Conservation (phyloP, 2,329 filamentous ascomycete species). For the Xylariaceae sp. region DNA sequence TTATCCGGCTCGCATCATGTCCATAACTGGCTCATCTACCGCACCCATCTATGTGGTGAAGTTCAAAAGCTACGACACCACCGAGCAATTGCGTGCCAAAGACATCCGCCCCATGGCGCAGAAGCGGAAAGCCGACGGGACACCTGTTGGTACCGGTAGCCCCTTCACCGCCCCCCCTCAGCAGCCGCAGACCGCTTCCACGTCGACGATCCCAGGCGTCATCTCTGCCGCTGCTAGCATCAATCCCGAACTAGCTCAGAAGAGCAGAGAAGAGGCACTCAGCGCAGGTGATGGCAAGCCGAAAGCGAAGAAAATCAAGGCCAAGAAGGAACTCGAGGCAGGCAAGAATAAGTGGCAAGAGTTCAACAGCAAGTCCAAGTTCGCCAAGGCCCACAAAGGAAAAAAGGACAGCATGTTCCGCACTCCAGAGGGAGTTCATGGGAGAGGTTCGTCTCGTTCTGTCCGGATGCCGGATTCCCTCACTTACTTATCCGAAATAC, state of each 20-base stretch:
- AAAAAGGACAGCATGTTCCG: conserved; percentile 98
- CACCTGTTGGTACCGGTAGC: conserved; percentile 45
- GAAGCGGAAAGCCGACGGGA: conserved; percentile 83
- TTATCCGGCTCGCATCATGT: conserved; percentile 89
- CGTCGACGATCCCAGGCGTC: conserved; percentile 39
- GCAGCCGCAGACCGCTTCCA: conserved; percentile 23
- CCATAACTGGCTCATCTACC: conserved; percentile 85
- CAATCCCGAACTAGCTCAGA: conserved; percentile 45
- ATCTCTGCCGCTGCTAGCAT: conserved; percentile 54
- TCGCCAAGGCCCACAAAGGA: conserved; percentile 48
- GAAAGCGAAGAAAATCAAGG: conserved; percentile 84
- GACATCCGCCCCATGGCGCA: conserved; percentile 77
- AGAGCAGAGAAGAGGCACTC: conserved; percentile 53
- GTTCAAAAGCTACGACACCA: conserved; percentile 85
- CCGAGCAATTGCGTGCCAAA: conserved; percentile 73
- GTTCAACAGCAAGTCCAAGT: conserved; percentile 74
- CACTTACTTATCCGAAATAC: neutral
- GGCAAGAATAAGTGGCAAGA: conserved; percentile 94
- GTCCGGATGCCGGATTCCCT: neutral
- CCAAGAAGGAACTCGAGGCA: conserved; percentile 83
- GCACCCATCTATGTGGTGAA: conserved; percentile 91
- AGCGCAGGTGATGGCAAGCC: conserved; percentile 67
- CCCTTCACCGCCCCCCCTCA: conserved; percentile 31
- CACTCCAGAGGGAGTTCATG: conserved; percentile 79
- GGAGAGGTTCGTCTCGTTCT: conserved; percentile 68